Conservation (phyloP, 345 rosid genomes). For the Acer saccharum region DNA sequence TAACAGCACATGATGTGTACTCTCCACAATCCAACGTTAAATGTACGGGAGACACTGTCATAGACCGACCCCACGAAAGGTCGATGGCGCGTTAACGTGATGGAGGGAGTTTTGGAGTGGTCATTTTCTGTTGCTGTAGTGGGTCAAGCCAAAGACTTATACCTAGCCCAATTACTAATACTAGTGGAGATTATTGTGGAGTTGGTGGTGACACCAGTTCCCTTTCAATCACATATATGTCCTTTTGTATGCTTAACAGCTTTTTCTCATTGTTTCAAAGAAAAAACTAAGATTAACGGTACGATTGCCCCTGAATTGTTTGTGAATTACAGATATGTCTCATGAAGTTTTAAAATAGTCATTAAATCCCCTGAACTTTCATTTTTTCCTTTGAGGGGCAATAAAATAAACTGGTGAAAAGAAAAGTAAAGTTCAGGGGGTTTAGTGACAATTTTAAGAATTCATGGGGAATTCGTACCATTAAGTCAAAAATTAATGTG, state of each 20-base stretch:
- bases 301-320: too few species aligned
- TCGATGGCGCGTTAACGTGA: constrained; percentile 48
- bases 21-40: constrained; percentile 18
- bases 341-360: too few species aligned
- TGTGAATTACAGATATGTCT: too few species aligned
- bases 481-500: too few species aligned
- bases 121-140: not conserved
- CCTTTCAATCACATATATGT: not conserved
- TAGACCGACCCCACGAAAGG: constrained; percentile 36
- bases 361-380: too few species aligned
- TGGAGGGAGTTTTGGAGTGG: not conserved
- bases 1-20: not conserved
- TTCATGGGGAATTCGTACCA: too few species aligned
- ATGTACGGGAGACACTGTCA: not conserved
- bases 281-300: not conserved
- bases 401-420: too few species aligned
- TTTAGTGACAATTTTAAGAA: too few species aligned
- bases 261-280: too few species aligned
- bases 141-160: constrained; percentile 13
- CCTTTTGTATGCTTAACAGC: not conserved
- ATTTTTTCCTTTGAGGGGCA: too few species aligned
- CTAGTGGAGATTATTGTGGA: not conserved
- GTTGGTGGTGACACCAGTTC: not conserved
- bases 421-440: too few species aligned
- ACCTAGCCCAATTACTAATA: not conserved